phyloP scores from a whole-genome alignment of 2,329 filamentous ascomycete species.

The Bipolaris oryzae region DNA sequence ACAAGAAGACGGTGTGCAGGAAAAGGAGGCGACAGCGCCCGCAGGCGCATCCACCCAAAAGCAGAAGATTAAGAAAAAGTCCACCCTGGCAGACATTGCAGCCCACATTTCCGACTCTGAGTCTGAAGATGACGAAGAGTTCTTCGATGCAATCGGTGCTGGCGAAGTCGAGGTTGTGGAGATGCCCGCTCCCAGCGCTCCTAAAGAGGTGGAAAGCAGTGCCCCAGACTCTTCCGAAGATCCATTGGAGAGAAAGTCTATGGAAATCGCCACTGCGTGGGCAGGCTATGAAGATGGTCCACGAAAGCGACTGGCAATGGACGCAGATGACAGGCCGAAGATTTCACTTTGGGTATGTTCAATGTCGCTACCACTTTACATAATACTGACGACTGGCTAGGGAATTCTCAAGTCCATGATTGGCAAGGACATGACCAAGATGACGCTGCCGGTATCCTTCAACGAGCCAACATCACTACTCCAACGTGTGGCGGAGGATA shows the following conservation, averaged over 20 bases:
- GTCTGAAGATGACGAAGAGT: constrained; percentile 83
- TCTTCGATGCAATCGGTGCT: constrained; percentile 95
- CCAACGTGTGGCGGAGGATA: constrained; percentile 93
- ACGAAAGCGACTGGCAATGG: constrained; percentile 79
- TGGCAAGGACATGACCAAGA: constrained; percentile 99
- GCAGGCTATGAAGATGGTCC: constrained; percentile 90
- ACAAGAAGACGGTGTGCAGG: constrained; percentile 45
- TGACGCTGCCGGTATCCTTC: constrained; percentile 97
- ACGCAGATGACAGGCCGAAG: constrained; percentile 89
- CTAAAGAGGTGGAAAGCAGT: constrained; percentile 42
- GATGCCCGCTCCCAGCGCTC: constrained; percentile 58
- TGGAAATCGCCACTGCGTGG: constrained; percentile 78
- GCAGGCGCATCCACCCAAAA: constrained; percentile 19
- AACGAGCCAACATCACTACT: constrained; percentile 97
- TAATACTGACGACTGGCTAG: constrained; percentile 56
- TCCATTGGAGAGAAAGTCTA: constrained; percentile 55
- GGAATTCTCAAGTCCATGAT: constrained; percentile 99
- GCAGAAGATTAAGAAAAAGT: constrained; percentile 60
- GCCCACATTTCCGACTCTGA: constrained; percentile 71
- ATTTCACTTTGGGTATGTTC: constrained; percentile 85
- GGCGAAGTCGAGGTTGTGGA: constrained; percentile 84
- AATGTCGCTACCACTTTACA: background rate
- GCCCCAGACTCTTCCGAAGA: constrained; percentile 51
- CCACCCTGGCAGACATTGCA: constrained; percentile 71
- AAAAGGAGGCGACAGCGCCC: constrained; percentile 25